These are phyloP conservation scores for Fusarium aywerte DNA, from an alignment of 2,329 filamentous ascomycete species.

Conservation along the genomic window DNA sequence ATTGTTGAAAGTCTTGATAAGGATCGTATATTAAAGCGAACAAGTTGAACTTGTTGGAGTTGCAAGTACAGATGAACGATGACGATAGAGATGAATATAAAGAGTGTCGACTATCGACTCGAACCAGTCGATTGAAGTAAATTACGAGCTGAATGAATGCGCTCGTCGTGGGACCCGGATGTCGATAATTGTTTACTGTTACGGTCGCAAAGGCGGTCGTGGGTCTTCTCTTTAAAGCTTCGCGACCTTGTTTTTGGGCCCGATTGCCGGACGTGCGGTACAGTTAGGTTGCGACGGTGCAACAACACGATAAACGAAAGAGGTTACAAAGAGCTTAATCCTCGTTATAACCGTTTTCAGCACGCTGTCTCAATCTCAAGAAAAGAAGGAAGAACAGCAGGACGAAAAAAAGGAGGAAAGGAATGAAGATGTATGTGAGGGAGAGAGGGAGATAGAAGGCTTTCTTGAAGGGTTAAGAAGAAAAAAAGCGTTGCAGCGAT, in stretches of 20 bases:
- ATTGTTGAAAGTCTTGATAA: neutral
- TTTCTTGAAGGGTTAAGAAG: slow-evolving; percentile 14
- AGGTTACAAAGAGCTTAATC: neutral
- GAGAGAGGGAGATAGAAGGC: slow-evolving; percentile 5
- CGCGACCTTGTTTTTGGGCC: slow-evolving; percentile 18
- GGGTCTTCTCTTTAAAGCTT: slow-evolving; percentile 13
- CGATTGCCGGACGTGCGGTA: slow-evolving; percentile 3
- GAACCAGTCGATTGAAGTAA: neutral
- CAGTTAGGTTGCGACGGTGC: slow-evolving; percentile 16
- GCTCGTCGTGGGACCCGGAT: neutral
- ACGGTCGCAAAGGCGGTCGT: slow-evolving; percentile 28
- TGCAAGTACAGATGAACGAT: neutral
- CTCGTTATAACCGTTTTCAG: neutral
- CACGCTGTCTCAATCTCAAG: slow-evolving; percentile 8
- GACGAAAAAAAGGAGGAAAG: slow-evolving; percentile 2
- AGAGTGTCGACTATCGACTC: slow-evolving; percentile 8
- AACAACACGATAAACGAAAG: neutral
- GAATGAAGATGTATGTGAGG: slow-evolving; percentile 21
- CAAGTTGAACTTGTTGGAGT: slow-evolving; percentile 2
- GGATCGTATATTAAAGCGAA: neutral
- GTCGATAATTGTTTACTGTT: slow-evolving; percentile 26
- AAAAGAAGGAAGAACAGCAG: slow-evolving; percentile 3
- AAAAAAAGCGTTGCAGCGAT: slow-evolving; percentile 33
- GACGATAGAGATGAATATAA: neutral
- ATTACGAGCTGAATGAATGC: slow-evolving; percentile 7